Percentiles rank a stretch among this genome's conserved stretches.
Evolutionary conservation across 352 stramenopile species (phyloP).

Genomic region (Phytophthora sansomeana): DNA sequence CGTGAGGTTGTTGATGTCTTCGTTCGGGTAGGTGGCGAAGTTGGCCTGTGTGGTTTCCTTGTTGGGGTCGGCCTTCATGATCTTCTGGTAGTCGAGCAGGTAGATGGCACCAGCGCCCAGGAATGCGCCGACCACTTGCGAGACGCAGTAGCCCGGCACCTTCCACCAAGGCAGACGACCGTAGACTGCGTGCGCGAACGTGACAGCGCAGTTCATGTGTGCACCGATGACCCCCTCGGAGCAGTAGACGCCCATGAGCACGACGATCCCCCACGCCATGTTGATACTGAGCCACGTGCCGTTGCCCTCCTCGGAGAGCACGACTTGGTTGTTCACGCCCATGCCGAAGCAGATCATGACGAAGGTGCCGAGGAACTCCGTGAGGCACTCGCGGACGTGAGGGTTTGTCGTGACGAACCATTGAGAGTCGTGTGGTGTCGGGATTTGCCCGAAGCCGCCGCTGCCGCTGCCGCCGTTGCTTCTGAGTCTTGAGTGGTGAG

Average conservation of each 20-base stretch:
- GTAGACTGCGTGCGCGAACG: slow-evolving; percentile 21
- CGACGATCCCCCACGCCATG: slow-evolving; percentile 24
- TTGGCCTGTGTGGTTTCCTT: no score
- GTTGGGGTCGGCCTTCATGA: no score
- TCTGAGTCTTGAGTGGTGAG: no score
- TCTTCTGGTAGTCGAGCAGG: no score
- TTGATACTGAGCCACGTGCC: slow-evolving; percentile 37
- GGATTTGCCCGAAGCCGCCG: no score
- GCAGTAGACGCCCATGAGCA: slow-evolving; percentile 33
- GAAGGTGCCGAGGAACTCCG: slow-evolving; percentile 28
- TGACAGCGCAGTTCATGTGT: slow-evolving; percentile 23
- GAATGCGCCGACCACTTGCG: no score
- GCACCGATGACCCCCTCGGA: slow-evolving; percentile 26
- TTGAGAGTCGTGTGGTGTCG: slow-evolving; percentile 26
- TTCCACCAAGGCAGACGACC: slow-evolving; percentile 30
- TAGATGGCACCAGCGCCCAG: no score
- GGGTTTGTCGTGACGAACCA: slow-evolving; percentile 20
- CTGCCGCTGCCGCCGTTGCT: no score
- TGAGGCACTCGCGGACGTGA: slow-evolving; percentile 26
- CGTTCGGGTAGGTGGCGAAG: no score
- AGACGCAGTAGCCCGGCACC: slow-evolving; percentile 21
- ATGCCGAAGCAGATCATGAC: slow-evolving; percentile 34
- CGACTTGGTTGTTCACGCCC: slow-evolving; percentile 35
- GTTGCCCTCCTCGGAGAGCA: slow-evolving; percentile 17
- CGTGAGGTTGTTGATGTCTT: no score